A percentile compares a stretch with the other conserved stretches of the same genome.
phyloP scores from a whole-genome alignment of 2,329 filamentous ascomycete genomes.

The Sporothrix variecibatus region DNA sequence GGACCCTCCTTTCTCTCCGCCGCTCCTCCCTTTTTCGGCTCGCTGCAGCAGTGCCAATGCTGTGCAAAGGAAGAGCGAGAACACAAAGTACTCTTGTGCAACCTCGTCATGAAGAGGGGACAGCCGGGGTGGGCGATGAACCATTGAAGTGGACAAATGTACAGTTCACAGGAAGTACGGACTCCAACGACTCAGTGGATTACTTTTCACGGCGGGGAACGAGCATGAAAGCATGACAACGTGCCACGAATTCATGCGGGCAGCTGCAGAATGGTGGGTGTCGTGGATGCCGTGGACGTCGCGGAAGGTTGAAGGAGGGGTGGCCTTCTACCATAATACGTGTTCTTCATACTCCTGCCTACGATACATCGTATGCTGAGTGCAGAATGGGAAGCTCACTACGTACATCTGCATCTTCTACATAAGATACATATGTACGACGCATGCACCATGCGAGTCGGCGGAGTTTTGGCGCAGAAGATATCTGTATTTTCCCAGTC shows the following conservation, averaged over 20 bases:
- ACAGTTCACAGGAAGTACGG: not conserved
- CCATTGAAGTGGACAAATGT: not conserved
- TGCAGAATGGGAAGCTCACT: not conserved
- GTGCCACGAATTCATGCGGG: slow-evolving; percentile 9
- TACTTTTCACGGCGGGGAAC: not conserved
- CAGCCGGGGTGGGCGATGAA: not conserved
- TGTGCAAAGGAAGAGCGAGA: not conserved
- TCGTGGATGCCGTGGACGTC: not conserved
- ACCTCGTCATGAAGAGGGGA: not conserved
- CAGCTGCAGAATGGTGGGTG: not conserved
- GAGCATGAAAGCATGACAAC: not conserved
- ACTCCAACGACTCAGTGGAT: not conserved
- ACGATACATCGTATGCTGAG: not conserved
- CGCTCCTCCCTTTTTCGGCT: not conserved
- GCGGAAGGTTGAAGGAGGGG: not conserved
- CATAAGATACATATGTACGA: slow-evolving; percentile 1
- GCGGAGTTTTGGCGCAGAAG: not conserved
- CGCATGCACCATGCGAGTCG: not conserved
- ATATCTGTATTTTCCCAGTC: too few relatives aligned
- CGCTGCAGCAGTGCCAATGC: slow-evolving; percentile 1
- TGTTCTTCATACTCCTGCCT: not conserved
- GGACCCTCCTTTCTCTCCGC: not conserved
- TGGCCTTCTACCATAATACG: not conserved
- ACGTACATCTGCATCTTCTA: not conserved
- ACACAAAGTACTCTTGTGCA: not conserved